Percentiles rank a stretch among this genome's conserved stretches.
These are phyloP conservation scores for Emmonsia crescens DNA, from an alignment of 2,329 filamentous ascomycete species.

Conservation along the genomic window DNA sequence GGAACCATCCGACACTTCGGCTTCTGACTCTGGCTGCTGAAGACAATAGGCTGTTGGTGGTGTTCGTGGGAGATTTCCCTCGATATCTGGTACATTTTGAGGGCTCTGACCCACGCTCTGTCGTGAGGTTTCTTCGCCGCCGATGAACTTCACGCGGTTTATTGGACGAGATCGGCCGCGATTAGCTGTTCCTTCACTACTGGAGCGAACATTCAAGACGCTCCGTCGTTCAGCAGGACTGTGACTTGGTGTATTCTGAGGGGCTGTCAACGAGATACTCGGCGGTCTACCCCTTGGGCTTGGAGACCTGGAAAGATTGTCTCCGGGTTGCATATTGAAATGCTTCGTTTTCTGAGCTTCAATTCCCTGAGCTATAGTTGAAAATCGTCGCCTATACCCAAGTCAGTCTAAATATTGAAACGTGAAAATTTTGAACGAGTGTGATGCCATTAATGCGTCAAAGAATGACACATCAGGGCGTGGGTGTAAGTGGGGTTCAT, in stretches of 20 bases:
- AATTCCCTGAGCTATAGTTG: background rate
- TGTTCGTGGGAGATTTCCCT: background rate
- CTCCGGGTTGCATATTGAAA: background rate
- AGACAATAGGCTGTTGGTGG: background rate
- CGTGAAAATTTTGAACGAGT: background rate
- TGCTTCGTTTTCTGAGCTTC: background rate
- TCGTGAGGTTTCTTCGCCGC: background rate
- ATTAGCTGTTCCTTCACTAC: slow-evolving; percentile 12
- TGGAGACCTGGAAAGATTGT: background rate
- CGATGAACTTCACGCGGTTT: slow-evolving; percentile 6
- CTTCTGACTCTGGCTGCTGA: background rate
- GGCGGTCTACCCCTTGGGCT: background rate
- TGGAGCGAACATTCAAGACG: slow-evolving; percentile 17
- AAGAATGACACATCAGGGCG: no score
- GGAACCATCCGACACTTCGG: background rate
- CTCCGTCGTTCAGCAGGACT: background rate
- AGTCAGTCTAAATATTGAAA: background rate
- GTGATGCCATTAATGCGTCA: background rate
- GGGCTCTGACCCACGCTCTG: background rate
- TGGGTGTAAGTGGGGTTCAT: no score
- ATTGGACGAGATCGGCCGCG: background rate
- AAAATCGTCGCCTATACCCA: background rate
- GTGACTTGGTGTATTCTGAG: background rate
- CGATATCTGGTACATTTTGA: background rate
- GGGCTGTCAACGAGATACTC: background rate